Base-by-base conservation (phyloP, 106 monocot genomes). In the Vanilla planifolia region DNA sequence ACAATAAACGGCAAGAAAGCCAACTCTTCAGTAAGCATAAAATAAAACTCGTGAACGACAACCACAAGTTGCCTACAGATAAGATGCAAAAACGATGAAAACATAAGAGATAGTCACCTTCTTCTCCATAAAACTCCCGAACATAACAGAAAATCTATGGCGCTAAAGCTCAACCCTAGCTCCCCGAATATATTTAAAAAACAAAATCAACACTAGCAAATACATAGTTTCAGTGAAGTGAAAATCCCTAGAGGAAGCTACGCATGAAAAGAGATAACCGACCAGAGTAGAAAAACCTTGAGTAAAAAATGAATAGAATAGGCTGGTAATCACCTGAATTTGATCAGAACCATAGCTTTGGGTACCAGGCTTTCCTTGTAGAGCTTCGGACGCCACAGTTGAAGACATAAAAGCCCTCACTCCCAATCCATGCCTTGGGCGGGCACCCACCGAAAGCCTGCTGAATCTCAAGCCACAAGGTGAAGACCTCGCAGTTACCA, bases 361-460 rank as follows among this genome's bases (percentile, higher is more conserved):
- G 5, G 65, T 71, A 28, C 60, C 27, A 4, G 72, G 29, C 62
- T 71, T 86, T 30, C 66, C 81, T 46, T 86, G 74, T 1, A 73
- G 33, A 29, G 65, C 65, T 50, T 86, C 86, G 3, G 68, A 68
- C 0, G 78, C 68, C 16, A 70, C 3, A 26, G 53, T 51, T 19
- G 86, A 78, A 7, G 81, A 73, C 78, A 72, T 69, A 68, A 86
- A 86, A 58, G 81, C 78, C 69, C 86, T 66, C 56, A 63, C 69
- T 33, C 45, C 68, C 22, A 50, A 70, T 35, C 41, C 57, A 28
- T 10, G 1, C 29, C 43, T 46, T 46, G 20, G 51, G 6, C 43
- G 63, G n/a, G 53, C 64, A 50, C 68, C 61, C 6, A 45, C 0
- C n/a, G 22, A 32, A 29, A 39, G 26, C 65, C 26, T 2, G 43